A percentile compares a stretch with the other conserved stretches of the same genome.
phyloP scores from a whole-genome alignment of 306 rosid genomes.

The Fagus sylvatica region DNA sequence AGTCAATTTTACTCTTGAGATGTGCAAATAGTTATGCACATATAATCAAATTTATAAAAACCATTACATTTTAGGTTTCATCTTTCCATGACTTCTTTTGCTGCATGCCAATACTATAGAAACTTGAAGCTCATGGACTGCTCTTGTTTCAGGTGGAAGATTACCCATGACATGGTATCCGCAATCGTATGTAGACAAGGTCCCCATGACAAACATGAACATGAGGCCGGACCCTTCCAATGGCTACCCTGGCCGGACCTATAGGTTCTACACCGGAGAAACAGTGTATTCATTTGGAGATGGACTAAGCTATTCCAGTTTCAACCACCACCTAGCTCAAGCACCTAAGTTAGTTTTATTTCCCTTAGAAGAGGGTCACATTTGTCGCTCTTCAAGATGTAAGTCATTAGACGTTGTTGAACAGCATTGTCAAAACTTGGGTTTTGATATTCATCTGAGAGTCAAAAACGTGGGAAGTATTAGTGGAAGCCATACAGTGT shows the following conservation, averaged over 20 bases:
- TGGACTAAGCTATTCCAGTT: slow-evolving; percentile 64
- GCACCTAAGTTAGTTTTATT: slow-evolving; percentile 63
- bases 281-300: slow-evolving; percentile 85
- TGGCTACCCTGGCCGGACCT: slow-evolving; percentile 86
- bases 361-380: slow-evolving; percentile 64
- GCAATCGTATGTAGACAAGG: slow-evolving; percentile 74
- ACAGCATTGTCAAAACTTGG: slow-evolving; percentile 57
- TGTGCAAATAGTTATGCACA: not conserved
- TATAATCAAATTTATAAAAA: not conserved
- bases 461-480: slow-evolving; percentile 66
- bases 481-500: slow-evolving; percentile 68
- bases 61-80: not conserved
- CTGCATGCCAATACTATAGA: not conserved
- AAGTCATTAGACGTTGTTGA: slow-evolving; percentile 62
- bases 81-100: not conserved
- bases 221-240: slow-evolving; percentile 79
- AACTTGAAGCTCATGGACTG: not conserved
- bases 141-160: slow-evolving; percentile 73
- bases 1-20: not conserved
- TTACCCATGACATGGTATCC: slow-evolving; percentile 99
- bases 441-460: slow-evolving; percentile 60
- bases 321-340: slow-evolving; percentile 55
- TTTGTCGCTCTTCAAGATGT: slow-evolving; percentile 68
- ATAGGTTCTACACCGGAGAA: slow-evolving; percentile 83
- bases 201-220: slow-evolving; percentile 95